A percentile compares a stretch with the other conserved stretches of the same genome.
phyloP scores from a whole-genome alignment of 2,329 filamentous ascomycete species.

The Diaporthe velutina region DNA sequence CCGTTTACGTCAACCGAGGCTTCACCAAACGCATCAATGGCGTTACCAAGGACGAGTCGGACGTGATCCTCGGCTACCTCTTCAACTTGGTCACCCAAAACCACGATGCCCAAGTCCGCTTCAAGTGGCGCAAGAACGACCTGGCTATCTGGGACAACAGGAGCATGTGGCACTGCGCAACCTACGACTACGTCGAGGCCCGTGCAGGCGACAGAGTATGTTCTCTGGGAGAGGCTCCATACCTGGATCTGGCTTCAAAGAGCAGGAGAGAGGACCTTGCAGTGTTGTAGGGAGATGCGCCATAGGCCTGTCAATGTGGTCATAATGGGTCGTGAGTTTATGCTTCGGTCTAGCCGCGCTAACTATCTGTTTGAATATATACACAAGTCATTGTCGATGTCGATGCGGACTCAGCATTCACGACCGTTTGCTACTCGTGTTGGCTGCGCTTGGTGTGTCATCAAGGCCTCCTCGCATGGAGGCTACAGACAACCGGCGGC shows the following conservation, averaged over 20 bases:
- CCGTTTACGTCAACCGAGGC: conserved; percentile 63
- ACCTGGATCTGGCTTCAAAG: conserved; percentile 53
- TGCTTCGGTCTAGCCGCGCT: neutral
- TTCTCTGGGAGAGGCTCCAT: conserved; percentile 58
- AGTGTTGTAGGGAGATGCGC: conserved; percentile 41
- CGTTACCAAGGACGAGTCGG: conserved; percentile 66
- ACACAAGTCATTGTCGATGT: neutral
- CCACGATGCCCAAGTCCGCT: conserved; percentile 69
- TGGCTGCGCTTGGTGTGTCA: neutral
- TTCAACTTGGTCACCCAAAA: conserved; percentile 65
- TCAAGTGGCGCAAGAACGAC: conserved; percentile 66
- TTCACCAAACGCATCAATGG: conserved; percentile 69
- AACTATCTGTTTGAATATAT: neutral
- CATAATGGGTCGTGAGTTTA: neutral
- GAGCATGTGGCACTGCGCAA: conserved; percentile 65
- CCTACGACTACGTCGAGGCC: conserved; percentile 69
- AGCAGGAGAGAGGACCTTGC: conserved; percentile 52
- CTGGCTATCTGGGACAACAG: conserved; percentile 77
- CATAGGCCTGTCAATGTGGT: too few relatives aligned
- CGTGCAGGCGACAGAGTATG: conserved; percentile 57
- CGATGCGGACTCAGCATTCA: neutral
- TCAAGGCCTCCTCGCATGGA: neutral
- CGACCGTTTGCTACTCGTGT: neutral
- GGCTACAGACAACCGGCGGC: neutral
- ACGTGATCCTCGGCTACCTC: conserved; percentile 62